These are phyloP conservation scores for Capronia americana DNA, from an alignment of 2,329 filamentous ascomycete species.

Conservation along the genomic window DNA sequence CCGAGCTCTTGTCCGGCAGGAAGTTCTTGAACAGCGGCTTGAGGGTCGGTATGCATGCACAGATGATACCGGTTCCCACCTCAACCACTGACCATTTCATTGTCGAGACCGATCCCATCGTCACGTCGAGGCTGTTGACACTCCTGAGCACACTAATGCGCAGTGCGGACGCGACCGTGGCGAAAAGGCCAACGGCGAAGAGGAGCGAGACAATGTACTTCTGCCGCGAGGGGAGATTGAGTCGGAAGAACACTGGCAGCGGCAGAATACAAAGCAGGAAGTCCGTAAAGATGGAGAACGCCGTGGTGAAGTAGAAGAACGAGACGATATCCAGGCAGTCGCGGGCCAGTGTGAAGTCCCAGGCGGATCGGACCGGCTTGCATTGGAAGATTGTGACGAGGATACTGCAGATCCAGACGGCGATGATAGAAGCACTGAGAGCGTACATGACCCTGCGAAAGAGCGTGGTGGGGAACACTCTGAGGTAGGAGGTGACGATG, in stretches of 20 bases:
- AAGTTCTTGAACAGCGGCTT: conserved; percentile 53
- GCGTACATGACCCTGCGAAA: conserved; percentile 36
- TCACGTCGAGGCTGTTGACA: conserved; percentile 46
- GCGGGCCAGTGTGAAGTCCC: conserved; percentile 47
- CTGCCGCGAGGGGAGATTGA: conserved; percentile 57
- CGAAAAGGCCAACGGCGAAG: conserved; percentile 60
- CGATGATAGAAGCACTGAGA: conserved; percentile 32
- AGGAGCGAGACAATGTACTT: conserved; percentile 56
- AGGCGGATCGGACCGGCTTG: conserved; percentile 50
- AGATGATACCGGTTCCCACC: conserved; percentile 52
- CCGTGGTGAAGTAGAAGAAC: conserved; percentile 62
- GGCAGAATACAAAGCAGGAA: conserved; percentile 62
- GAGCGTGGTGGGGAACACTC: conserved; percentile 42
- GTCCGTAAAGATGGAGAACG: conserved; percentile 67
- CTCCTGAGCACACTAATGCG: conserved; percentile 55
- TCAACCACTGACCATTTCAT: conserved; percentile 58
- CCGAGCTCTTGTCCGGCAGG: conserved; percentile 43
- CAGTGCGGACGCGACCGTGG: conserved; percentile 56
- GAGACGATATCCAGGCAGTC: conserved; percentile 57
- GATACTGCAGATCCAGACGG: conserved; percentile 47
- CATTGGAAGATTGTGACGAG: conserved; percentile 56
- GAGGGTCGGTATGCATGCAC: conserved; percentile 52
- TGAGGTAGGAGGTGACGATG: conserved; percentile 43
- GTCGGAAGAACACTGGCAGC: conserved; percentile 54
- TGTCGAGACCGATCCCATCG: conserved; percentile 49